Base-by-base conservation (phyloP, 306 rosid species). In the Castanea crenata region DNA sequence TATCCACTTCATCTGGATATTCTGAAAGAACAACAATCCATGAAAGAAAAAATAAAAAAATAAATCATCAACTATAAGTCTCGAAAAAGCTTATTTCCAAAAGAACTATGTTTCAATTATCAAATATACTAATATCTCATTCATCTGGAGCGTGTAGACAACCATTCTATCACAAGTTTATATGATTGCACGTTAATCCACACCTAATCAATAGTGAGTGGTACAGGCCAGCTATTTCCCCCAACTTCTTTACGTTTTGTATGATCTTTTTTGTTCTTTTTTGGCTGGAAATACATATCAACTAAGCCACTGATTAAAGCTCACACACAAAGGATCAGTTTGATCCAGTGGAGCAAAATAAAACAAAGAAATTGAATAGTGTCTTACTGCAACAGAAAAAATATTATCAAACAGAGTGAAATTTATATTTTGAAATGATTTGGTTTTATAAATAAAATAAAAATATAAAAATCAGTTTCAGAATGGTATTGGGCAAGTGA, bases 1-100 rank as follows among this genome's bases (percentile, higher is more conserved):
- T 89, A 83, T 95, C 99, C 55, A 95, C 97, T 89, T 95, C 99
- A 86, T 95, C 99, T 0, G 99, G 99, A 84, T 74, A 91, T 82
- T 93, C 99, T 95, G 90, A 32, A 85, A 85, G 52, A 75, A 78
- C 55, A 35, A 74, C 35, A 67, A 81, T 78, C 20, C 41, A 80
- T 69, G 71, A 65, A 46, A 69, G 25, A 71, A 70, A 69, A 58
- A 49, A 15, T 58, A 62, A 16, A 2, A 23, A 27, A 29, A 78
- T 23, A 27, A 29, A 78, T 29, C 65, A 80, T 44, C 34, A 80
- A 54, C 51, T 5, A 75, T 7, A 83, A 61, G 59, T 2, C 51
- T 12, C 68, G 2, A 83, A 71, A 59, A 6, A 69, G 72, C 65
- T 51, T 16, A 79, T 52, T 68, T 13, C 56, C 6, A 72, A 51